Evolutionary conservation across 2,329 filamentous ascomycete species (phyloP).

Genomic region (Didymellaceae sp.): DNA sequence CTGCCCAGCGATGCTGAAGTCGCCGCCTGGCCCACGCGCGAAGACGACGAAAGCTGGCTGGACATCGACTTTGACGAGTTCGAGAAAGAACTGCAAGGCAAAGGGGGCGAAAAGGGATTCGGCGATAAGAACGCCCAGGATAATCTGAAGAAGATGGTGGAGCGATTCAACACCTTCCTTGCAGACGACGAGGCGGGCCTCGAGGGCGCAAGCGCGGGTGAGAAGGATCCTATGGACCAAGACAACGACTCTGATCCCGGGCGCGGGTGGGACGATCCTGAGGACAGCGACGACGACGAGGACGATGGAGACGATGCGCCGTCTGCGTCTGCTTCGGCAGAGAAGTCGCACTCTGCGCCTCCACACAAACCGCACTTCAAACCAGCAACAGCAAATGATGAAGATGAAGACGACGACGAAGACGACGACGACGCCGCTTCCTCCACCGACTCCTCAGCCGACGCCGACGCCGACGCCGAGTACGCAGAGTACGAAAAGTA

Average conservation of each 20-base stretch:
- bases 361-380: conserved; percentile 58
- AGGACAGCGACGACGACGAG: conserved; percentile 54
- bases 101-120: conserved; percentile 51
- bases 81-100: conserved; percentile 74
- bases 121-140: conserved; percentile 72
- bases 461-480: conserved; percentile 75
- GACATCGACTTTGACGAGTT: conserved; percentile 92
- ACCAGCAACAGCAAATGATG: conserved; percentile 49
- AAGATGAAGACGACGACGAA: conserved; percentile 49
- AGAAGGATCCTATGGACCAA: conserved; percentile 69
- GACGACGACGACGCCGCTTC: conserved; percentile 47
- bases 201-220: conserved; percentile 72
- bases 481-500: conserved; percentile 77
- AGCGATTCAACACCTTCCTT: conserved; percentile 89
- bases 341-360: conserved; percentile 66
- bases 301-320: conserved; percentile 33
- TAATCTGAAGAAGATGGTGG: conserved; percentile 88
- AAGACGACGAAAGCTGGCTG: conserved; percentile 90
- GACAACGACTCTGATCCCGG: conserved; percentile 62
- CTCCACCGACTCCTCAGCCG: conserved; percentile 62
- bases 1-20: conserved; percentile 81
- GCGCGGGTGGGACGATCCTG: conserved; percentile 52
- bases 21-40: conserved; percentile 68
- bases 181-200: conserved; percentile 82
- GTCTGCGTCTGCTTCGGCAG: not conserved